Evolutionary conservation across 768 basidiomycete genomes (phyloP).

Genomic region (Antrodiella citrinella): DNA sequence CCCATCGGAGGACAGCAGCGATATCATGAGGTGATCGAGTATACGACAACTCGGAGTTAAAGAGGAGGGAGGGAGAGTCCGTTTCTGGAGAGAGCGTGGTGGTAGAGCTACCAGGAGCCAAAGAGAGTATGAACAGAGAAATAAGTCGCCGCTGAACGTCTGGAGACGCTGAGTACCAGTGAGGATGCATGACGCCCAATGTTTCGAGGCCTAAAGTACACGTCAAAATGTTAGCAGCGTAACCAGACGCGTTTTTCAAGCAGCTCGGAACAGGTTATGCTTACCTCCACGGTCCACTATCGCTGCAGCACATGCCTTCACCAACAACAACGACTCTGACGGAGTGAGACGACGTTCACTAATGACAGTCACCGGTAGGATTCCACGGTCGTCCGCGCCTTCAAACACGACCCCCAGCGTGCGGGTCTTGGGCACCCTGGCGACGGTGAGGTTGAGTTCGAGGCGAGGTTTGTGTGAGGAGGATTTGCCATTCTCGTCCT

Average conservation of each 20-base stretch:
- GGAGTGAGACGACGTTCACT: slow-evolving; percentile 53
- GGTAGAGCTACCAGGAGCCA: slow-evolving; percentile 25
- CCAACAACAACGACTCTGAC: slow-evolving; percentile 51
- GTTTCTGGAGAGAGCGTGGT: slow-evolving; percentile 42
- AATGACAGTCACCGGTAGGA: slow-evolving; percentile 44
- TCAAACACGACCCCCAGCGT: slow-evolving; percentile 54
- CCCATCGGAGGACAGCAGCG: slow-evolving; percentile 78
- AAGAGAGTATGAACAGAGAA: slow-evolving; percentile 63
- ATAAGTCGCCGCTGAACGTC: slow-evolving; percentile 62
- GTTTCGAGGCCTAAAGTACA: slow-evolving; percentile 57
- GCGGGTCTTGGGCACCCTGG: slow-evolving; percentile 25
- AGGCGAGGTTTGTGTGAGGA: slow-evolving; percentile 40
- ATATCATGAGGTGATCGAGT: slow-evolving; percentile 68
- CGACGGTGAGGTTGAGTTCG: slow-evolving; percentile 42
- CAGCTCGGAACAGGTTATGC: slow-evolving; percentile 4
- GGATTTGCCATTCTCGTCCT: slow-evolving; percentile 25
- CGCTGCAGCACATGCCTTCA: slow-evolving; percentile 60
- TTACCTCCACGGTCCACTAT: slow-evolving; percentile 54
- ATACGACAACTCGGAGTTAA: slow-evolving; percentile 57
- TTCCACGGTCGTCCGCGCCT: slow-evolving; percentile 36
- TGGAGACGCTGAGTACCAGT: slow-evolving; percentile 73
- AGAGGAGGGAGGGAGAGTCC: slow-evolving; percentile 37
- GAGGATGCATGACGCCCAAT: slow-evolving; percentile 78
- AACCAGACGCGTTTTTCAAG: not conserved
- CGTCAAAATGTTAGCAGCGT: not conserved